Conservation (phyloP, 345 rosid species). For the thale cress (Arabidopsis thaliana) region DNA sequence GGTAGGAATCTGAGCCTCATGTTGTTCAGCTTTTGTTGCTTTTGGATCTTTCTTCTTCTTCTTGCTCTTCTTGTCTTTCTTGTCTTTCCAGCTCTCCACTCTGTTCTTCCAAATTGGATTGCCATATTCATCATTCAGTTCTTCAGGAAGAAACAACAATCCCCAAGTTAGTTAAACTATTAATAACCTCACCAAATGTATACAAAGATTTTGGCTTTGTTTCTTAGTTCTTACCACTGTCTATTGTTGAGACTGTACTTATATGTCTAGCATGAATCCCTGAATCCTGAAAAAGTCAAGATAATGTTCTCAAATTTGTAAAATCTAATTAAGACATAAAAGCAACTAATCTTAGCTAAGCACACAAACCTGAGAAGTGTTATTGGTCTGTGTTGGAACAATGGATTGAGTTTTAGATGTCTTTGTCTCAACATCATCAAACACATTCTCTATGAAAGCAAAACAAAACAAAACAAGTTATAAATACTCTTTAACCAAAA, state of each 20-base stretch:
- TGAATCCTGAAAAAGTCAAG: slow-evolving; percentile 58
- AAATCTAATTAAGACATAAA: not conserved
- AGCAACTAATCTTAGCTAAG: not conserved
- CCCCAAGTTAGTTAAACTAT: slow-evolving; percentile 14
- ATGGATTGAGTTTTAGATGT: slow-evolving; percentile 49
- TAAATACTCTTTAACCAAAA: not conserved
- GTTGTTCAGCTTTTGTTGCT: slow-evolving; percentile 44
- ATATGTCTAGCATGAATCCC: slow-evolving; percentile 94
- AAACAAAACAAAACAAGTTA: too few relatives aligned
- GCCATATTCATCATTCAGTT: slow-evolving; percentile 79
- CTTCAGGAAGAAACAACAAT: slow-evolving; percentile 49
- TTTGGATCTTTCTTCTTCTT: slow-evolving; percentile 53
- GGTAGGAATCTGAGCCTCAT: slow-evolving; percentile 66
- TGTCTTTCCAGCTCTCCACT: slow-evolving; percentile 97
- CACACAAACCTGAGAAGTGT: slow-evolving; percentile 60
- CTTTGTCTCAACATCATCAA: slow-evolving; percentile 62
- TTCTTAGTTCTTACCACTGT: slow-evolving; percentile 68
- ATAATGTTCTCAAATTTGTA: not conserved
- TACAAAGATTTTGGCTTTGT: not conserved
- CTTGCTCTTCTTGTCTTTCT: slow-evolving; percentile 85
- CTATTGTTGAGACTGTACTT: slow-evolving; percentile 86
- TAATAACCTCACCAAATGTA: not conserved
- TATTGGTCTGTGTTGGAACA: slow-evolving; percentile 53
- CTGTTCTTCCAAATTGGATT: slow-evolving; percentile 98
- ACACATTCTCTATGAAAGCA: slow-evolving; percentile 54